phyloP scores from a whole-genome alignment of 1,139 yeast species.

The Scheffersomyces parashehatae region DNA sequence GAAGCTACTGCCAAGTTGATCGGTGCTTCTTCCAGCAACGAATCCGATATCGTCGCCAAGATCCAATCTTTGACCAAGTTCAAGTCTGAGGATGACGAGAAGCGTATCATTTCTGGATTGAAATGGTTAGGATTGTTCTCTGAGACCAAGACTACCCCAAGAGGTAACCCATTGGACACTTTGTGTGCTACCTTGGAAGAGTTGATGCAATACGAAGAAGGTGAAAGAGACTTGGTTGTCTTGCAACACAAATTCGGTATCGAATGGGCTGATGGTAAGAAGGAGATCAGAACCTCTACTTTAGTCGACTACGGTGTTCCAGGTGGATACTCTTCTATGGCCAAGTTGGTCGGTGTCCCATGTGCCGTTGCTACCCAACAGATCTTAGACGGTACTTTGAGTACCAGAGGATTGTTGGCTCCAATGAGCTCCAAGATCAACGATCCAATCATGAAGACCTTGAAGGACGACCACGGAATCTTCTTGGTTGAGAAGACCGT shows the following conservation, averaged over 20 bases:
- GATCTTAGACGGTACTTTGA: constrained; percentile 79
- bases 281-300: constrained; percentile 92
- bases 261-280: constrained; percentile 91
- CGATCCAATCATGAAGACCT: constrained; percentile 85
- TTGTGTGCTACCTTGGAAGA: constrained; percentile 94
- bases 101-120: constrained; percentile 83
- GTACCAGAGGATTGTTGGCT: constrained; percentile 75
- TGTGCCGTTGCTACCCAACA: constrained; percentile 94
- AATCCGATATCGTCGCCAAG: constrained; percentile 71
- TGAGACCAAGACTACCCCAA: constrained; percentile 72
- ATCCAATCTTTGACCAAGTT: constrained; percentile 79
- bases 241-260: constrained; percentile 98
- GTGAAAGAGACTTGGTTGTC: constrained; percentile 92
- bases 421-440: constrained; percentile 91
- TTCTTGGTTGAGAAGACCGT: constrained; percentile 85
- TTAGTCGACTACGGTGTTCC: constrained; percentile 92
- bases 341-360: constrained; percentile 96
- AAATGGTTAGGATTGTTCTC: constrained; percentile 94
- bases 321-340: constrained; percentile 97
- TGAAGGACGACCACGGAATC: constrained; percentile 88
- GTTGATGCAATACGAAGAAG: constrained; percentile 93
- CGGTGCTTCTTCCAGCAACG: constrained; percentile 69
- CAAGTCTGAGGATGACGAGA: constrained; percentile 79
- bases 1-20: constrained; percentile 77
- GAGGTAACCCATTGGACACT: constrained; percentile 94